Conservation (phyloP, 441 rosid genomes). For the Jatropha podagrica region DNA sequence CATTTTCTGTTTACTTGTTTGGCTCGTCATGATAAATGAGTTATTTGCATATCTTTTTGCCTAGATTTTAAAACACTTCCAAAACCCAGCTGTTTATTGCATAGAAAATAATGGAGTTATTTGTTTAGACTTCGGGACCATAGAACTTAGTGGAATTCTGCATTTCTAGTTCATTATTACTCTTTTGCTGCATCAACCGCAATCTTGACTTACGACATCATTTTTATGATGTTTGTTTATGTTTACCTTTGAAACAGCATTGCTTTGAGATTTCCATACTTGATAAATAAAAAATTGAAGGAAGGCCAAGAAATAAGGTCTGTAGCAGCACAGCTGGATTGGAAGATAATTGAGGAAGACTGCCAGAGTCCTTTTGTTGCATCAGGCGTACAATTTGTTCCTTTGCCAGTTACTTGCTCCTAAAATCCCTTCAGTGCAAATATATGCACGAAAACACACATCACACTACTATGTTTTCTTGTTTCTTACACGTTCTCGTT, state of each 20-base stretch:
- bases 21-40: background rate
- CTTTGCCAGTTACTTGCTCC: slow-evolving; percentile 73
- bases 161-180: background rate
- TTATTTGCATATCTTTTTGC: background rate
- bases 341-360: slow-evolving; percentile 82
- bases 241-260: slow-evolving; percentile 48
- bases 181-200: background rate
- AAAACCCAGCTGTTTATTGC: background rate
- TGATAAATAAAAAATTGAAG: slow-evolving; percentile 67
- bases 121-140: background rate
- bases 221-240: background rate
- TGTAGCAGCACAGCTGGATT: slow-evolving; percentile 84
- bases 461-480: slow-evolving; percentile 12
- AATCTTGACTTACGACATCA: background rate
- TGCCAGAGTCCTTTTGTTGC: slow-evolving; percentile 77
- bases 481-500: slow-evolving; percentile 14
- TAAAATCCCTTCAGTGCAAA: slow-evolving; percentile 19
- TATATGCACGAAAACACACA: background rate
- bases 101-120: background rate
- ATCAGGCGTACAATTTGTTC: slow-evolving; percentile 67
- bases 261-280: slow-evolving; percentile 73
- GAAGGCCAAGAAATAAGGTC: slow-evolving; percentile 93
- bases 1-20: background rate
- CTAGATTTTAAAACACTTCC: background rate
- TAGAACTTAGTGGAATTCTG: background rate